Base-by-base conservation (phyloP, 352 stramenopile species). In the Globisporangium uncinulatum region DNA sequence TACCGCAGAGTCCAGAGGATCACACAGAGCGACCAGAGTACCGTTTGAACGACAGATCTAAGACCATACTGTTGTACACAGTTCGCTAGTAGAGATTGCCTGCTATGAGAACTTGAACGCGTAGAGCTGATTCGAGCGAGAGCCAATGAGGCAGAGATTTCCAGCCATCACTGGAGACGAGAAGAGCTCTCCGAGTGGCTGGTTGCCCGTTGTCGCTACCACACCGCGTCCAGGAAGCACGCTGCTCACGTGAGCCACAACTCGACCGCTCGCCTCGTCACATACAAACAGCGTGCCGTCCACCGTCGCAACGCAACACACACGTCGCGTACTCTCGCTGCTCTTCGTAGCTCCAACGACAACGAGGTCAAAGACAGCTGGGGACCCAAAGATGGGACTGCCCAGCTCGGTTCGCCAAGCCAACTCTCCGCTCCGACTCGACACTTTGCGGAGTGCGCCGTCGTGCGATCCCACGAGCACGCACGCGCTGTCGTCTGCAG, bases 381-480 rank as follows among this genome's bases (percentile, higher is more conserved):
- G 71, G 0, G 78, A 86, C 1, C 69, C 66, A 57, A 88, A 88
- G 9, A 86, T 63, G 6, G 75, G 51, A n/a, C 61, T 59, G 4
- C 56, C 39, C 9, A 75, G 53, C 6, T 65, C 52, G 0, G 51
- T 71, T 1, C 59, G 48, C 78, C 78, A 88, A 6, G 62, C 19
- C 10, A 86, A 44, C 5, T 54, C 29, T 36, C 78, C 78, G 37
- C 42, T 64, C 9, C 21, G 39, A 29, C 49, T 61, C 19, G 67
- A 32, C 8, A 82, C 60, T 48, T 80, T 83, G 39, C 72, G 63
- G 19, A 88, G 56, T 24, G 54, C 58, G 0, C 75, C 73, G 39
- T 86, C 78, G 32, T 88, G 76, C 45, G 75, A 88, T 2, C 78
- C 75, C 58, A 88, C 62, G 3, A 86, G 57, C 0, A 66, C 45